These are phyloP conservation scores for Phytophthora melonis DNA, from an alignment of 352 stramenopile species.

Conservation along the genomic window DNA sequence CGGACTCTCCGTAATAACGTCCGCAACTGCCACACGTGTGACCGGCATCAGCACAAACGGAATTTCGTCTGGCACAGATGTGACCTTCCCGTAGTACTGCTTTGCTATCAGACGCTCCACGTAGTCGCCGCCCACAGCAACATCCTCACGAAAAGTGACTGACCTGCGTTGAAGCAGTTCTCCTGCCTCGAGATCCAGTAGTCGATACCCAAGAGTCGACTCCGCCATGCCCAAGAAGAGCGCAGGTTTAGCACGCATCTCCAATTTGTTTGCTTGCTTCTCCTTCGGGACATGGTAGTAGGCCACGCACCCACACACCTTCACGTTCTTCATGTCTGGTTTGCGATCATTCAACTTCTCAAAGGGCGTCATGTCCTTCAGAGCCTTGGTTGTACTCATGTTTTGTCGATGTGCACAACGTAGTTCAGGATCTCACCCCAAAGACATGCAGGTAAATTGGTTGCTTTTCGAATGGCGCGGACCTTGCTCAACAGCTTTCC, in stretches of 20 bases:
- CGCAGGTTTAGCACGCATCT: slow-evolving; percentile 1
- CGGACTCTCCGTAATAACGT: neutral
- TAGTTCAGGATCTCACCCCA: slow-evolving; percentile 16
- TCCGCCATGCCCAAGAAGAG: slow-evolving; percentile 10
- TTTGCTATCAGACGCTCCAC: neutral
- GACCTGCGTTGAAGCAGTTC: slow-evolving; percentile 9
- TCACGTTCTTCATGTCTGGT: slow-evolving; percentile 8
- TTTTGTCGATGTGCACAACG: slow-evolving; percentile 19
- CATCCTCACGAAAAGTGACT: slow-evolving; percentile 17
- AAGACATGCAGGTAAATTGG: slow-evolving; percentile 3
- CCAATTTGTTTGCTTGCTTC: slow-evolving; percentile 10
- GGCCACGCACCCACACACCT: slow-evolving; percentile 15
- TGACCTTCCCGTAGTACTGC: slow-evolving; percentile 6
- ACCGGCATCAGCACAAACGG: slow-evolving; percentile 11
- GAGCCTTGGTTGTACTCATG: slow-evolving; percentile 14
- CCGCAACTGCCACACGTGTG: neutral
- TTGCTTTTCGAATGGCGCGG: neutral
- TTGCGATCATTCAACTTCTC: slow-evolving; percentile 4
- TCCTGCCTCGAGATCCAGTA: slow-evolving; percentile 4
- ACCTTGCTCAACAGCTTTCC: too few species aligned
- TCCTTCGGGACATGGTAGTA: slow-evolving; percentile 15
- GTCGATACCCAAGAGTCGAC: slow-evolving; percentile 5
- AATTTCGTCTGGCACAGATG: neutral
- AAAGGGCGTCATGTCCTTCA: neutral
- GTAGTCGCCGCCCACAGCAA: slow-evolving; percentile 5